Evolutionary conservation across 352 stramenopile species (phyloP).

Genomic region (Phytophthora quininea): DNA sequence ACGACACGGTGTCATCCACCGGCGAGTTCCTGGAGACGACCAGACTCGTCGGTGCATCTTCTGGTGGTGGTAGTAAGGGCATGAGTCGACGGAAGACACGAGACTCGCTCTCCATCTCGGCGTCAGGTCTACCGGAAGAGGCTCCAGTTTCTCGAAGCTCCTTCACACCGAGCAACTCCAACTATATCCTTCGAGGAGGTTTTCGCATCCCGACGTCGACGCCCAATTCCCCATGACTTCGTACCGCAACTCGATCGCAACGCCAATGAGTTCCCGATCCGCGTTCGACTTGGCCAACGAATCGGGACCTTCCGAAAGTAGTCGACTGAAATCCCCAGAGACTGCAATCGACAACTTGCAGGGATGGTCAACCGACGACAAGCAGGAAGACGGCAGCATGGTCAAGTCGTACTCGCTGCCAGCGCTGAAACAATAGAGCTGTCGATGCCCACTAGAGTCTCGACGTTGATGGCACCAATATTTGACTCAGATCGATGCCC

Average conservation of each 20-base stretch:
- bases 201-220: constrained; percentile 56
- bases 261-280: constrained; percentile 29
- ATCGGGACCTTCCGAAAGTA: constrained; percentile 21
- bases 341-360: constrained; percentile 28
- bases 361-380: constrained; percentile 45
- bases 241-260: constrained; percentile 25
- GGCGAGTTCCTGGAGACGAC: constrained; percentile 59
- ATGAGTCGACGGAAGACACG: constrained; percentile 36
- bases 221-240: constrained; percentile 30
- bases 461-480: too few species aligned
- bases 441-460: neutral
- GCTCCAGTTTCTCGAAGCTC: constrained; percentile 28
- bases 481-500: too few species aligned
- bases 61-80: constrained; percentile 21
- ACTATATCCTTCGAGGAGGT: constrained; percentile 58
- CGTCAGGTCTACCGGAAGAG: constrained; percentile 38
- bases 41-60: constrained; percentile 34
- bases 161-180: constrained; percentile 45
- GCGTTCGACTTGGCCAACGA: constrained; percentile 35
- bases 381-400: constrained; percentile 34
- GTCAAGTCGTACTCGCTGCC: constrained; percentile 62
- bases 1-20: constrained; percentile 25
- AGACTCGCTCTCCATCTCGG: constrained; percentile 36
- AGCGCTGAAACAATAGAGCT: constrained; percentile 46
- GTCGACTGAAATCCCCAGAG: constrained; percentile 22